Evolutionary conservation across 345 rosid species (phyloP).

Genomic region (Camelina sativa): DNA sequence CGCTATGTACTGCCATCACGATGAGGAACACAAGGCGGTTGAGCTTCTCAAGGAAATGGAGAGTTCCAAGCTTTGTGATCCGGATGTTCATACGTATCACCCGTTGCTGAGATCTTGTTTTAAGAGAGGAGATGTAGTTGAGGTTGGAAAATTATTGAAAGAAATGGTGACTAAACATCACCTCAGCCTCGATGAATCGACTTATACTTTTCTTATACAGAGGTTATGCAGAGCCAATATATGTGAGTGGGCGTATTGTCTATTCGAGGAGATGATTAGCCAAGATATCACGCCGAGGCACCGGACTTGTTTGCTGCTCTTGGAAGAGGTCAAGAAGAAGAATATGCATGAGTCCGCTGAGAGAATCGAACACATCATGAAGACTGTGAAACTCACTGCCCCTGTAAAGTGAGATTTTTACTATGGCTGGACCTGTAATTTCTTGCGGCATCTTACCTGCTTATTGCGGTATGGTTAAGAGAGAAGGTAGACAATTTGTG

Average conservation of each 20-base stretch:
- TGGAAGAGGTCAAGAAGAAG: slow-evolving; percentile 64
- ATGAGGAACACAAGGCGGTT: slow-evolving; percentile 53
- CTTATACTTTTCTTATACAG: slow-evolving; percentile 78
- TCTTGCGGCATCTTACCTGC: no score
- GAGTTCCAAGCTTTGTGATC: slow-evolving; percentile 52
- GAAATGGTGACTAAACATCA: slow-evolving; percentile 78
- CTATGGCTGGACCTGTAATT: background rate
- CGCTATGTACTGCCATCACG: slow-evolving; percentile 70
- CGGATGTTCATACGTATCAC: slow-evolving; percentile 72
- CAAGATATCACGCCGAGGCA: slow-evolving; percentile 68
- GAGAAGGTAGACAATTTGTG: no score
- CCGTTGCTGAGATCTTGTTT: slow-evolving; percentile 75
- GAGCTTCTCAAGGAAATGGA: slow-evolving; percentile 63
- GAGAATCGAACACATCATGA: slow-evolving; percentile 65
- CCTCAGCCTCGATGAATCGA: slow-evolving; percentile 74
- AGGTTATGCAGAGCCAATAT: slow-evolving; percentile 69
- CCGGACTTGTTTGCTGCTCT: slow-evolving; percentile 64
- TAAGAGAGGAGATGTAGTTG: slow-evolving; percentile 61
- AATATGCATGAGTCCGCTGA: slow-evolving; percentile 58
- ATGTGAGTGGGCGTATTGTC: slow-evolving; percentile 67
- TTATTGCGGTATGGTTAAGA: no score
- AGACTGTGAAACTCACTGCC: slow-evolving; percentile 49
- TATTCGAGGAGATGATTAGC: slow-evolving; percentile 76
- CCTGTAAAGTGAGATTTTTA: slow-evolving; percentile 30
- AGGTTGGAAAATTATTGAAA: slow-evolving; percentile 60